Percentiles rank a stretch among this genome's conserved stretches.
phyloP scores from a whole-genome alignment of 2,329 filamentous ascomycete genomes.

The Ilyonectria robusta region DNA sequence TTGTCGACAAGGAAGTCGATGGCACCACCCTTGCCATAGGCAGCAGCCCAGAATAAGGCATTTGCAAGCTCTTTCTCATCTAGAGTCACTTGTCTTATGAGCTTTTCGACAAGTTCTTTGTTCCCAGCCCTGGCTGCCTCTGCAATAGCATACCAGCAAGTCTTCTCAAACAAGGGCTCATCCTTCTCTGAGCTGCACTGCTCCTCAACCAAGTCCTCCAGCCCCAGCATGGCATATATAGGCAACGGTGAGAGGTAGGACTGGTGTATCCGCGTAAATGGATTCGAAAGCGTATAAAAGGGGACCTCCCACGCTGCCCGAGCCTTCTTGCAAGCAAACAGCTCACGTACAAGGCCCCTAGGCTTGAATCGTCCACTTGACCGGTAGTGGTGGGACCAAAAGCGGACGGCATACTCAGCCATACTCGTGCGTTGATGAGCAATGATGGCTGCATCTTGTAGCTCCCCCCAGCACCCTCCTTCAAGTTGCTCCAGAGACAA shows the following conservation, averaged over 20 bases:
- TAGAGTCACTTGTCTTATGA: neutral
- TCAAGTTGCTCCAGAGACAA: neutral
- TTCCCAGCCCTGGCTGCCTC: slow-evolving; percentile 5
- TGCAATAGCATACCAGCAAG: slow-evolving; percentile 1
- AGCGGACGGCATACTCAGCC: neutral
- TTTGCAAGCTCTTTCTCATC: neutral
- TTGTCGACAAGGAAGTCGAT: neutral
- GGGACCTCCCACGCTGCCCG: neutral
- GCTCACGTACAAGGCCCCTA: neutral
- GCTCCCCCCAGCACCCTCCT: neutral
- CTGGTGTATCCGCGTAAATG: slow-evolving; percentile 4
- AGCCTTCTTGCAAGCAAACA: neutral
- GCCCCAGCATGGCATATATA: neutral
- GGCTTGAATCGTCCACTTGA: neutral
- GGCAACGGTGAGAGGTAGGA: slow-evolving; percentile 7
- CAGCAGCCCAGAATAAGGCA: neutral
- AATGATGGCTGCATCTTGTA: neutral
- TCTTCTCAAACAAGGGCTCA: neutral
- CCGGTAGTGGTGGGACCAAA: slow-evolving; percentile 14
- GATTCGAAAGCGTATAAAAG: slow-evolving; percentile 3
- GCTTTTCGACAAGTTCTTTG: neutral
- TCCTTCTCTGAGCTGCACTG: neutral
- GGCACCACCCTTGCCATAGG: neutral
- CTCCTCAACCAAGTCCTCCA: slow-evolving; percentile 1
- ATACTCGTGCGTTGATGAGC: neutral